A percentile compares a stretch with the other conserved stretches of the same genome.
These are phyloP conservation scores for Trichophaea hybrida DNA, from an alignment of 2,329 filamentous ascomycete genomes.

Conservation along the genomic window DNA sequence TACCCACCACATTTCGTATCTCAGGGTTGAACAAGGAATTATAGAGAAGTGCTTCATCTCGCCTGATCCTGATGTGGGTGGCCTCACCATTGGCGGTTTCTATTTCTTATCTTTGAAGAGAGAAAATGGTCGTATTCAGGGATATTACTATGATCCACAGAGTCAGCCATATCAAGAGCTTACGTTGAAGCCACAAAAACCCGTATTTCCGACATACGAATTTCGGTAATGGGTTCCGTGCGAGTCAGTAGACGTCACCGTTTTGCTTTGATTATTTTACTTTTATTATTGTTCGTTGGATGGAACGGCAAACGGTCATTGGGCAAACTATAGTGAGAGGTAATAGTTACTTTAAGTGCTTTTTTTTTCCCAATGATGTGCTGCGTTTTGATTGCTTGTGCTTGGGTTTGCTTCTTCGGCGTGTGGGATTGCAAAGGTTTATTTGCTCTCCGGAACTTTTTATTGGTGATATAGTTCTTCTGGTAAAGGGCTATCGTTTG, in stretches of 20 bases:
- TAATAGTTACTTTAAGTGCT: no score
- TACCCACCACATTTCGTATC: neutral
- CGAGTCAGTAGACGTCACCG: neutral
- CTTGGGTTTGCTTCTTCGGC: no score
- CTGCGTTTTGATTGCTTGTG: no score
- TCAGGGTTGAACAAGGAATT: slow-evolving; percentile 2
- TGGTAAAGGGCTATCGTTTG: no score
- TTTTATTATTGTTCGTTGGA: no score
- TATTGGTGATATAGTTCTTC: no score
- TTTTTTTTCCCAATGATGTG: no score
- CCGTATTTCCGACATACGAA: slow-evolving; percentile 27
- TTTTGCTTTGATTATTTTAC: neutral
- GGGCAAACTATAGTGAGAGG: no score
- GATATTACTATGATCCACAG: slow-evolving; percentile 42
- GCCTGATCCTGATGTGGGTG: slow-evolving; percentile 12
- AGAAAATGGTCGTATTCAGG: slow-evolving; percentile 36
- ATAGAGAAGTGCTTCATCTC: slow-evolving; percentile 28
- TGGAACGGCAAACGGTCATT: no score
- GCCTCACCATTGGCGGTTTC: slow-evolving; percentile 39
- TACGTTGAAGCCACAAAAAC: slow-evolving; percentile 31
- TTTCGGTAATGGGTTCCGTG: slow-evolving; percentile 21
- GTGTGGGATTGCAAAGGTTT: no score
- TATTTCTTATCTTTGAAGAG: slow-evolving; percentile 40
- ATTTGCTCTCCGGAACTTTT: no score
- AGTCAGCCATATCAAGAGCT: slow-evolving; percentile 41